phyloP scores from a whole-genome alignment of 352 stramenopile species.

The Phytophthora syringae region DNA sequence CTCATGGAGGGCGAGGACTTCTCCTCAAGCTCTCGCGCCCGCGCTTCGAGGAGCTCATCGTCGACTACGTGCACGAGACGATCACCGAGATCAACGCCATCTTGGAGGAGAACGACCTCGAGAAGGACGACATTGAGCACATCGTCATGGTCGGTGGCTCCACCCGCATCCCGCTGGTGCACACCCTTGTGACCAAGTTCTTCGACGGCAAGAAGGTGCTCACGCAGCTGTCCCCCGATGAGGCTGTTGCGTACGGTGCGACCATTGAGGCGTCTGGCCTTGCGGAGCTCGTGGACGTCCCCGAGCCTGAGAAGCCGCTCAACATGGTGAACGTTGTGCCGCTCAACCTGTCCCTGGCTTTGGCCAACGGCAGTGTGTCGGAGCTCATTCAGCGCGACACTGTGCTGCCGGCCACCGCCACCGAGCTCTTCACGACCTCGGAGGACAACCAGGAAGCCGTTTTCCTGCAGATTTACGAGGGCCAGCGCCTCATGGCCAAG shows the following conservation, averaged over 20 bases:
- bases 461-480: conserved; percentile 95
- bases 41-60: conserved; percentile 96
- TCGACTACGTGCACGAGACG: conserved; percentile 92
- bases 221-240: conserved; percentile 89
- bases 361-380: conserved; percentile 92
- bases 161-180: conserved; percentile 97
- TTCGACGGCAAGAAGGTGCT: conserved; percentile 87
- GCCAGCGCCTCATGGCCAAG: conserved; percentile 97
- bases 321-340: conserved; percentile 93
- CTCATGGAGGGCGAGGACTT: conserved; percentile 98
- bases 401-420: conserved; percentile 84
- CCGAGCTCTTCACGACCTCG: conserved; percentile 91
- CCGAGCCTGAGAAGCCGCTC: conserved; percentile 63
- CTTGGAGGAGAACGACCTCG: conserved; percentile 73
- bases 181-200: conserved; percentile 81
- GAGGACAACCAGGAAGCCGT: conserved; percentile 92
- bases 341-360: conserved; percentile 92
- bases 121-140: conserved; percentile 93
- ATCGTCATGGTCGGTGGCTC: conserved; percentile 97
- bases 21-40: conserved; percentile 97
- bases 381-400: conserved; percentile 93
- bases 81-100: conserved; percentile 92
- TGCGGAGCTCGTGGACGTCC: conserved; percentile 70
- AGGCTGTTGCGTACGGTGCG: conserved; percentile 91
- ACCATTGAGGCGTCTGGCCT: conserved; percentile 83